Base-by-base conservation (phyloP, 768 basidiomycete species). In the Phallus indusiatus region DNA sequence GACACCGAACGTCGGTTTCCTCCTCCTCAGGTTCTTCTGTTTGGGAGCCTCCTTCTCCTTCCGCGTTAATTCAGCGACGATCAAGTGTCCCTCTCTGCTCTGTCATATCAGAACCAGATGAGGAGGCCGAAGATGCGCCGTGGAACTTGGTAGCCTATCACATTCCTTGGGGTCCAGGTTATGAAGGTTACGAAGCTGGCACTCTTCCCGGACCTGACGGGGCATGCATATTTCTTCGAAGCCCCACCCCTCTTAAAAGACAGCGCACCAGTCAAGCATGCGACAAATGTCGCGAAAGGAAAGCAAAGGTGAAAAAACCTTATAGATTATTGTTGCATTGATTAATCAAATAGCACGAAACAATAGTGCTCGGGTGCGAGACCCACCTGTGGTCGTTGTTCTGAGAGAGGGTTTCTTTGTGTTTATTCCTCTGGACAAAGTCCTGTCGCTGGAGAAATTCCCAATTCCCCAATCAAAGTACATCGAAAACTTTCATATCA, bases 211-310 rank as follows among this genome's bases (percentile, higher is more conserved):
- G 73, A 1, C 73, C 73, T 17, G 69, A 74, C 21, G 64, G 64
- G 12, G 28, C 35, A 14, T 74, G 73, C 64, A 64, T 74, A 35
- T 72, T 74, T 65, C 64, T 74, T 35, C 71, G 73, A 52, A 73
- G 72, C 11, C 73, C 73, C 17, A 74, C 73, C 16, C 73, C 73
- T 6, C 58, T 72, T 60, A 71, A 71, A 59, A 69, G 72, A 60
- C 65, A 70, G 48, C 78, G 86, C 53, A 88, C 87, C 0, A 81
- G 82, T 0, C 86, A 88, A 65, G 86, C 86, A 2, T 89, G 86
- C 70, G 83, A 88, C 65, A 85, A 85, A 67, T 88, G 87, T 67
- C 78, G 87, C 14, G 75, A 75, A 0, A 72, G 86, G 53, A 90
- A 88, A 68, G 86, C 84, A 33, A 90, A 89, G 77, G 86, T 87